Base-by-base conservation (phyloP, 1,284 basidiomycete genomes). In the Puccinia brachypodii region DNA sequence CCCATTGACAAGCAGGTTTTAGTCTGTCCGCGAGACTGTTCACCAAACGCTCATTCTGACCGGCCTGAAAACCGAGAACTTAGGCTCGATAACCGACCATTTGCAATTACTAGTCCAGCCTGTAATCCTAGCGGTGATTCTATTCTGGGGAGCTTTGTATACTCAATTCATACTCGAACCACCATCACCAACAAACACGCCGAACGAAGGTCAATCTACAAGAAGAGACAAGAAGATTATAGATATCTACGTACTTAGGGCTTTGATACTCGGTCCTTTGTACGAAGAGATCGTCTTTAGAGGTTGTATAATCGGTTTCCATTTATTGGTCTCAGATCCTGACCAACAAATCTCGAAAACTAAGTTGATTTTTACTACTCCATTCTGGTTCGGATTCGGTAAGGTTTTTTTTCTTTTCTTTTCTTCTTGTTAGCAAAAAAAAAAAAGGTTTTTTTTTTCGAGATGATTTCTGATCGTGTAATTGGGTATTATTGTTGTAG, bases 221-320 rank as follows among this genome's bases (percentile, higher is more conserved):
- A 1, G n/a, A 36, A 36, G 36, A 25, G 1, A 2, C 36, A 25
- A 50, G 6, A 8, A 58, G 13, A n/a, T 40, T 19, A 38, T 60
- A 13, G 9, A 92, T 89, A 89, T 88, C 87, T 82, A 98, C 96
- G 86, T 95, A 91, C 85, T 84, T 93, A 50, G 87, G 93, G 56
- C 66, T 36, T 62, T 73, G 19, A 47, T 81, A 31, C 83, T 96
- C 93, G 95, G 91, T 0, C 96, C 96, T 0, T 86, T 95, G 44
- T 95, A 95, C 0, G 96, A 99, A 88, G 96, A 99, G 86, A 84
- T 98, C 33, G 93, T 95, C 2, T 99, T 98, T 86, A 89, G 97
- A 36, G 91, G 92, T 0, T 95, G 94, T 85, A 90, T 96, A 62
- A 88, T 98, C 28, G 88, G 91, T 1, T 89, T 92, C 0, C 93